These are phyloP conservation scores for Nannochloropsis salina DNA, from an alignment of 108 stramenopile species.

Conservation along the genomic window DNA sequence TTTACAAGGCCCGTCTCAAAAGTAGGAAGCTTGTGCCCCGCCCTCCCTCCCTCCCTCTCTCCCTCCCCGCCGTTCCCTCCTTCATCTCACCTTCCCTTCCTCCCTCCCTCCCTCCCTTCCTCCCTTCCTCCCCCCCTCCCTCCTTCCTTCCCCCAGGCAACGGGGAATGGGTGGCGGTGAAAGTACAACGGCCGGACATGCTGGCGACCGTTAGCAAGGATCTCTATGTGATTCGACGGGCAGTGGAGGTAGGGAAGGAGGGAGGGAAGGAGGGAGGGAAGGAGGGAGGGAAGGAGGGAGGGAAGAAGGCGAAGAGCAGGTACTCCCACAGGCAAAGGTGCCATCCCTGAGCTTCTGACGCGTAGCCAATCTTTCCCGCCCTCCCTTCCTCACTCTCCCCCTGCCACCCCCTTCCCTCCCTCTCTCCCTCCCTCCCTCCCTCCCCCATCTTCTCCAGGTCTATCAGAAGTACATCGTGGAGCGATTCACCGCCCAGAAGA, in stretches of 20 bases:
- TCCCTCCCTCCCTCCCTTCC: not conserved
- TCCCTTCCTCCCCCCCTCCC: not conserved
- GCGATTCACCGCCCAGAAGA: not conserved
- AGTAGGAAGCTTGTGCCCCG: too few relatives aligned
- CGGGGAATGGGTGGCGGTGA: conserved; percentile 47
- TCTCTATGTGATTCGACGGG: conserved; percentile 38
- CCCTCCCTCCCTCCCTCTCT: not conserved
- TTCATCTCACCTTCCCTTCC: not conserved
- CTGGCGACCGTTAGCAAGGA: conserved; percentile 37
- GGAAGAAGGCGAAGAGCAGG: conserved; percentile 56
- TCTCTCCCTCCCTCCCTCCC: not conserved
- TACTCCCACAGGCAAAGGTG: conserved; percentile 54
- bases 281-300: conserved; percentile 50
- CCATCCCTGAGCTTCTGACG: not conserved
- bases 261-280: conserved; percentile 48
- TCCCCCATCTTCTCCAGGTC: not conserved
- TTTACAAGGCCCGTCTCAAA: conserved; percentile 33
- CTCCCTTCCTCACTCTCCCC: not conserved
- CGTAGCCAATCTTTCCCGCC: not conserved
- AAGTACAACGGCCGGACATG: conserved; percentile 46
- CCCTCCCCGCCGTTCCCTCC: not conserved
- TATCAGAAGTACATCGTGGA: not conserved
- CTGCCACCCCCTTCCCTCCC: not conserved
- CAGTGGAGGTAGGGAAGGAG: conserved; percentile 20
- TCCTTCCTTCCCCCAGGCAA: not conserved